Base-by-base conservation (phyloP, 176 grass and related monocot species). In the Zizania latifolia region DNA sequence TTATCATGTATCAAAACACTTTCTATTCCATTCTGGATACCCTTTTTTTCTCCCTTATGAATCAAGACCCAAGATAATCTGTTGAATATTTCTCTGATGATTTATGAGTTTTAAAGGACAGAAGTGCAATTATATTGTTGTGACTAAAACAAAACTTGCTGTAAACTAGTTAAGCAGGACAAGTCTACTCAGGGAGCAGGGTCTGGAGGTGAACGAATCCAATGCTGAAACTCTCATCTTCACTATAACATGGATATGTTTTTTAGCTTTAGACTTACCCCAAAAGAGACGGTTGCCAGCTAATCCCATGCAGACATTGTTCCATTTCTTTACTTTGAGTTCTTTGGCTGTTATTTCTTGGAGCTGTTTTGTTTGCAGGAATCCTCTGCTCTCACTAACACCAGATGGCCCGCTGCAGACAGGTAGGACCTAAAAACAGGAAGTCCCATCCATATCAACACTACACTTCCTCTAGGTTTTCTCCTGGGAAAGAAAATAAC, bases 211-310 rank as follows among this genome's bases (percentile, higher is more conserved):
- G 31, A 64, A 65, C 75, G 77, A 58, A 87, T 87, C 84, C 66
- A 39, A 72, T 74, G 58, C 19, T 15, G 10, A 90, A 78, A 66
- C 50, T 74, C 63, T 71, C 72, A 81, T 81, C 76, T 83, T 62
- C 72, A 79, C 36, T 84, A 80, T 84, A 84, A 62, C 64, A 68
- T 80, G 84, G 65, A n/a, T 77, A 78, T 81, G 71, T 73, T 81
- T 79, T 84, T 84, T 72, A 79, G 78, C 77, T 91, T 69, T 68
- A 84, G 76, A 58, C 57, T 70, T 77, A 46, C 58, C 76, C 89
- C 77, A 77, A 91, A 87, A 80, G 74, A 81, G 76, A 91, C 81
- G 81, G 76, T 78, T 87, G 89, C 84, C 89, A 87, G 78, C 89
- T 81, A 84, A 81, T 81, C 72, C 61, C 65, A 68, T 14, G 66